Evolutionary conservation across 2,329 filamentous ascomycete species (phyloP), one percentile per base, ranked within the genome.

Genomic region (Endocalyx cinctus): DNA sequence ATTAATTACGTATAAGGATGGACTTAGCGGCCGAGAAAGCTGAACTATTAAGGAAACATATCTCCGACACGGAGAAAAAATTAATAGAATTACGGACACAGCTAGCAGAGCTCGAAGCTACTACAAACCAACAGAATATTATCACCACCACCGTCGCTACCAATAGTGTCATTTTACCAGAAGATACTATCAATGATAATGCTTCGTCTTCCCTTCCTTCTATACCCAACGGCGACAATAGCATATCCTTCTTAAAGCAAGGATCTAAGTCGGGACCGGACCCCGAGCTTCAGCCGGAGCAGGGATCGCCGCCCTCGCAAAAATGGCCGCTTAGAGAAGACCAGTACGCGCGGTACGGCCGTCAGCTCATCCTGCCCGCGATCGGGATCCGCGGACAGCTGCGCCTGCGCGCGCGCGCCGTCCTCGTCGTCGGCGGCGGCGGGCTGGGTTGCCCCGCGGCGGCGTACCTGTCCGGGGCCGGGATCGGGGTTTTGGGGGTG

Each of bases 401-500:
- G 6, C 71, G 75, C 19, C 67, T 97, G 12, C 83, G 79, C 50
- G 66, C 70, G 1, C 70, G 86, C 1, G 77, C 70, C 14, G 80
- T 96, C 5, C 71, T 97, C 6, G 70, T 98, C 29, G 74, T 98
- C 16, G 92, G 92, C 10, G 82, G 86, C 2, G 92, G 92, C 5
- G 92, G 92, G 0, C 66, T 98, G 10, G 92, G 92, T 10, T 97
- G 87, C 55, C 92, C 92, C 10, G 88, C 92, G 10, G 86, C 89
- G 1, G 76, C 85, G n/a, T 98, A 98, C 55, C 76, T 98, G 2
- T 87, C 88, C 8, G 90, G 87, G 15, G 85, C 92, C 2, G 92
- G 92, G 1, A 74, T 96, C 1, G 88, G 89, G 7, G 84, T 72
- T 0, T 61, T 98, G 13, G 89, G 90, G 0, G 66, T 98, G 6